Evolutionary conservation across 2,329 filamentous ascomycete species (phyloP).

Genomic region (Neonectria hederae): DNA sequence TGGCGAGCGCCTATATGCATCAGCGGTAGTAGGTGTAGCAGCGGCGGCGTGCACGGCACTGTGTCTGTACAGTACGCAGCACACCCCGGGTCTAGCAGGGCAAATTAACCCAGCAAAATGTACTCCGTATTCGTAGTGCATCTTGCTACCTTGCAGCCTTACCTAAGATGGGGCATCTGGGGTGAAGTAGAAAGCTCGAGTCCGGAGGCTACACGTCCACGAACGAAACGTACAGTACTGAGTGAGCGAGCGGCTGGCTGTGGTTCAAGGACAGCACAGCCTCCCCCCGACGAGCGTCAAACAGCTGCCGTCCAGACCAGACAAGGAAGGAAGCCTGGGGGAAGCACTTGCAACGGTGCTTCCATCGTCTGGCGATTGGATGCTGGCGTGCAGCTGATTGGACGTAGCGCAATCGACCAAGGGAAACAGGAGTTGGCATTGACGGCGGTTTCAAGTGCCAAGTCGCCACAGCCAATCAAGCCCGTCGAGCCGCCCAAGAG

Average conservation of each 20-base stretch:
- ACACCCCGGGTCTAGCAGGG: not conserved
- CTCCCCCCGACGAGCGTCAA: slow-evolving; percentile 13
- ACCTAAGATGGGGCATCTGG: not conserved
- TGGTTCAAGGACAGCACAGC: slow-evolving; percentile 9
- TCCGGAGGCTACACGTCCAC: not conserved
- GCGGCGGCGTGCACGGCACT: not conserved
- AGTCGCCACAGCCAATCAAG: slow-evolving; percentile 13
- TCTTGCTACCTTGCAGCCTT: no score
- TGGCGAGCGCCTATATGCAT: slow-evolving; percentile 17
- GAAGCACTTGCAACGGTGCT: not conserved
- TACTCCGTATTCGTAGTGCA: not conserved
- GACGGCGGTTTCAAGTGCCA: slow-evolving; percentile 23
- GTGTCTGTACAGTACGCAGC: not conserved
- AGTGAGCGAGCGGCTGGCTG: no score
- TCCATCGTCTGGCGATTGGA: not conserved
- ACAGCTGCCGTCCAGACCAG: slow-evolving; percentile 6
- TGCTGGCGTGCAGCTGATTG: not conserved
- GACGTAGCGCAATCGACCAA: not conserved
- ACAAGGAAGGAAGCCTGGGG: not conserved
- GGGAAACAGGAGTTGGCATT: slow-evolving; percentile 7
- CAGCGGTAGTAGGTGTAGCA: not conserved
- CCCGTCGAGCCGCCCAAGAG: slow-evolving; percentile 12
- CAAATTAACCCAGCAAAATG: not conserved
- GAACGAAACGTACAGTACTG: not conserved
- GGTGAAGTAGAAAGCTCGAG: not conserved